Evolutionary conservation across 2,329 filamentous ascomycete species (phyloP).

Genomic region (Ceratocystis albifundus): DNA sequence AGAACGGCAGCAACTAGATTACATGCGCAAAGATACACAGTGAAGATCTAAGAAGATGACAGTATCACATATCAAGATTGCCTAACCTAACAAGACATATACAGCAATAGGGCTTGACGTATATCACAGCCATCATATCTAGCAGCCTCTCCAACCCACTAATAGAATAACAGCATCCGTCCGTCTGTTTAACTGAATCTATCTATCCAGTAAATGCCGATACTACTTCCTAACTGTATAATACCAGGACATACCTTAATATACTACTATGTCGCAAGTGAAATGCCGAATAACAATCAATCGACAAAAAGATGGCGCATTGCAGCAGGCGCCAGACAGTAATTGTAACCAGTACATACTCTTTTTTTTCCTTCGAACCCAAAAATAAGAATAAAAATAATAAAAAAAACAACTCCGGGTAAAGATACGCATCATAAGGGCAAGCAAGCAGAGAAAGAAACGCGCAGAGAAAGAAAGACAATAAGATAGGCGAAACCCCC

Average conservation of each 20-base stretch:
- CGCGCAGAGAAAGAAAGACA: slow-evolving; percentile 7
- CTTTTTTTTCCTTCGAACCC: slow-evolving; percentile 19
- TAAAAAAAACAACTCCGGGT: slow-evolving; percentile 13
- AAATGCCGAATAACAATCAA: neutral
- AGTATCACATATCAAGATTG: neutral
- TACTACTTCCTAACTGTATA: too few relatives aligned
- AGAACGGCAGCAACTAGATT: neutral
- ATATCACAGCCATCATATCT: neutral
- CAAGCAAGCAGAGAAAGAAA: slow-evolving; percentile 14
- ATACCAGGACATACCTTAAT: too few relatives aligned
- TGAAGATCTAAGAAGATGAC: slow-evolving; percentile 3
- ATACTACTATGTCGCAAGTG: too few relatives aligned
- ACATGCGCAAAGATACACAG: neutral
- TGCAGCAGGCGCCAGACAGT: slow-evolving; percentile 12
- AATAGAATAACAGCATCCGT: too few relatives aligned
- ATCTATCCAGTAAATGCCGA: too few relatives aligned
- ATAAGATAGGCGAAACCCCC: neutral
- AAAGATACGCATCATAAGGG: neutral
- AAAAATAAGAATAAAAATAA: too few relatives aligned
- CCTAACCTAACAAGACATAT: neutral
- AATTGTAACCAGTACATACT: slow-evolving; percentile 13
- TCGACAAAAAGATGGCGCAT: slow-evolving; percentile 10
- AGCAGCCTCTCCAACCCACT: neutral
- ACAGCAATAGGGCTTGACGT: neutral
- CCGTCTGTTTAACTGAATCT: too few relatives aligned